Base-by-base conservation (phyloP, 2,329 filamentous ascomycete species). In the Metarhizium anisopliae region DNA sequence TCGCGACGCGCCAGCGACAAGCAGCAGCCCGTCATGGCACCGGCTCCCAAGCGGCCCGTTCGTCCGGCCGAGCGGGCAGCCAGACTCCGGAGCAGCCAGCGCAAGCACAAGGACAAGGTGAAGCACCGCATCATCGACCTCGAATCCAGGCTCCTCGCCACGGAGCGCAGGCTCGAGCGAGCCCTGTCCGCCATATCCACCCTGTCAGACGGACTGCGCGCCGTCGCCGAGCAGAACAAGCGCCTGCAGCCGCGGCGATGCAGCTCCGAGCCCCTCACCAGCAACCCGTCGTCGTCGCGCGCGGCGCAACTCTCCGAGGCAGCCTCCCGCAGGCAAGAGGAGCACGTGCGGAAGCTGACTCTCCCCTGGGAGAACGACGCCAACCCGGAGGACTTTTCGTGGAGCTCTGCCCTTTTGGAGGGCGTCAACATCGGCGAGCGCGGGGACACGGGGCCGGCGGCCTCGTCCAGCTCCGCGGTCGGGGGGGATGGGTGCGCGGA, bases 1-100 rank as follows among this genome's bases (percentile, higher is more conserved):
- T 25, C 25, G 25, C 25, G 25, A 25, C 25, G 25, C 25, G 25
- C 25, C 25, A 25, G 35, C 47, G 30, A 8, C 38, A 50, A 45
- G 25, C 47, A 54, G 38, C 68, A 71, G 59, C 35, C 35, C 25
- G 25, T 25, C 25, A 25, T 25, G 75, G 77, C 43, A 13, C 43
- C 43, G 20, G n/a, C 43, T 47, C 40, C 40, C 3, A 47, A 47
- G 43, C 43, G n/a, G 43, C 43, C 18, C 25, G 25, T 25, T 25
- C 25, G 25, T 4, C 25, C 25, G 25, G 25, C 25, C 25, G 25
- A 25, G 25, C 25, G 25, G 25, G 25, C 25, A 25, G 25, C 25
- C 25, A 3, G 20, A n/a, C 43, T 47, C 6, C 43, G 43, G 0
- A 47, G n/a, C 6, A 47, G 43, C 20, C 43, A 47, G 13, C 43